A percentile compares a stretch with the other conserved stretches of the same genome.
These are phyloP conservation scores for Agapanthus africanus DNA, from an alignment of 106 monocot species.

Conservation along the genomic window DNA sequence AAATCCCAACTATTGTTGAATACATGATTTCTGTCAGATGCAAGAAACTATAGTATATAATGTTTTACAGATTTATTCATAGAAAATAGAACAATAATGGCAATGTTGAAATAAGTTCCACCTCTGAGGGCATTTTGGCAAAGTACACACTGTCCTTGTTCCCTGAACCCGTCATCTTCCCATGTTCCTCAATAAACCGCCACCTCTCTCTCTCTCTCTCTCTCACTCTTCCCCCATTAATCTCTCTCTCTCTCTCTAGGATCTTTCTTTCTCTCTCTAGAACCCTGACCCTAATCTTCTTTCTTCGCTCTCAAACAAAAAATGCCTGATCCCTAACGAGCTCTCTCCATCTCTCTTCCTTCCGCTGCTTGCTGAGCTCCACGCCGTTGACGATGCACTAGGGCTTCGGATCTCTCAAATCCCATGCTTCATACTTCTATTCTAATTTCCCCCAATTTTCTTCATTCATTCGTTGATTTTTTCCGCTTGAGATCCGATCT, in stretches of 20 bases:
- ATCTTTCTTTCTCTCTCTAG: background rate
- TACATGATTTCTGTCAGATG: too few species aligned
- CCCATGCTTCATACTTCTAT: too few species aligned
- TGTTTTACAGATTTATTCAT: too few species aligned
- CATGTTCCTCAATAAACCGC: constrained; percentile 23
- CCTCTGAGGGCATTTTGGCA: background rate
- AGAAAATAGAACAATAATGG: too few species aligned
- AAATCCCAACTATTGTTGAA: too few species aligned
- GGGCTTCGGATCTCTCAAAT: background rate
- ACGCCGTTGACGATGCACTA: background rate
- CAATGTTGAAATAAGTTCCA: background rate
- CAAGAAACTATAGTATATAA: too few species aligned
- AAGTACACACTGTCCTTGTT: constrained; percentile 3
- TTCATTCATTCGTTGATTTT: background rate
- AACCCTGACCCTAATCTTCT: constrained; percentile 17
- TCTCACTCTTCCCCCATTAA: background rate
- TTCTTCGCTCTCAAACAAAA: background rate
- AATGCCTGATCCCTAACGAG: too few species aligned
- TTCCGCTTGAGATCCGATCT: background rate
- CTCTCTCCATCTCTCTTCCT: background rate
- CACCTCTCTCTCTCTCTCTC: constrained; percentile 1
- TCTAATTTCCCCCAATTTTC: background rate
- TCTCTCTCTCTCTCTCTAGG: background rate
- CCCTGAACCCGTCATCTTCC: constrained; percentile 15
- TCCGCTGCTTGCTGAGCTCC: background rate